phyloP scores from a whole-genome alignment of 495 filamentous ascomycete genomes.

The Penicillium pulvis region DNA sequence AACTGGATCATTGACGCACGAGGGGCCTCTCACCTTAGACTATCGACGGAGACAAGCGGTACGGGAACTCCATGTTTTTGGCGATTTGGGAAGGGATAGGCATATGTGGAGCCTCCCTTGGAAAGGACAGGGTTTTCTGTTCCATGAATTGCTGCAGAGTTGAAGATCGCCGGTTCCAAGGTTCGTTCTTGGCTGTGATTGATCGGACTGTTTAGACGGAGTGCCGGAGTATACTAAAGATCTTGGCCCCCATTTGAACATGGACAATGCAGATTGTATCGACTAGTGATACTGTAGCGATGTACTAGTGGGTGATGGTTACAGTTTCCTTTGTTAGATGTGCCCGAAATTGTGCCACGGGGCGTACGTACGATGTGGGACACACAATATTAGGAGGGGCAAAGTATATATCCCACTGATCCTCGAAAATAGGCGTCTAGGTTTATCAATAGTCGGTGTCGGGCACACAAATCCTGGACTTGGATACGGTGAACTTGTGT shows the following conservation, averaged over 20 bases:
- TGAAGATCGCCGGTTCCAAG: not conserved
- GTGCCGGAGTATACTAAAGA: not conserved
- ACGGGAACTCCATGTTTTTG: constrained; percentile 6
- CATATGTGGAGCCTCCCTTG: not conserved
- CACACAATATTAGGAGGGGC: not conserved
- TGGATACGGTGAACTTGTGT: not conserved
- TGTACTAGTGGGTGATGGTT: not conserved
- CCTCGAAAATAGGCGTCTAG: not conserved
- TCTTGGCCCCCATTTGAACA: not conserved
- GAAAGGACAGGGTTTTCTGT: not conserved
- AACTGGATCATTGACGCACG: not conserved
- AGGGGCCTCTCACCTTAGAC: constrained; percentile 6
- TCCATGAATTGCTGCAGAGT: constrained; percentile 2
- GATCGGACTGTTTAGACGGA: not conserved
- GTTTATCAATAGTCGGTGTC: not conserved
- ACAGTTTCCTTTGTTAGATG: not conserved
- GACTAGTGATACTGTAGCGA: too few species aligned
- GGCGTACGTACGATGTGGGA: not conserved
- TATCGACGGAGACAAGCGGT: constrained; percentile 8
- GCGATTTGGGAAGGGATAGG: not conserved
- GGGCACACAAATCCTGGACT: not conserved
- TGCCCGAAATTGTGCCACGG: not conserved
- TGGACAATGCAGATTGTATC: not conserved
- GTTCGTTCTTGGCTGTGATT: constrained; percentile 1
- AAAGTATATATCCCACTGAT: not conserved